Base-by-base conservation (phyloP, 1,139 yeast genomes). In the Suhomyces wounanorum region DNA sequence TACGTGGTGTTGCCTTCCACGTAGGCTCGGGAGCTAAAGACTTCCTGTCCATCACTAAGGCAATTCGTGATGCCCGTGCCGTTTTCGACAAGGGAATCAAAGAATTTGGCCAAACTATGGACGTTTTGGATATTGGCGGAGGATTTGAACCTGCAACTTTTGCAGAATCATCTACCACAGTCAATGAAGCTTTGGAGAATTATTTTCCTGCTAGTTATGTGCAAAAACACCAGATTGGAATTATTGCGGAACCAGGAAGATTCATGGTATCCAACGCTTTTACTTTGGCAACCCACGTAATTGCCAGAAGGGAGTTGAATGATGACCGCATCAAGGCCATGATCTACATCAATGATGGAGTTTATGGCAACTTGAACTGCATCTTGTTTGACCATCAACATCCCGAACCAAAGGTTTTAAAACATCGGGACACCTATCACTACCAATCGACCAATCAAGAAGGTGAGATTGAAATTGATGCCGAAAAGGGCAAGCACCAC, bases 241-340 rank as follows among this genome's bases (percentile, higher is more conserved):
- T 91, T 55, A 88, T 94, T 67, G 96, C 97, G 23, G 99, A 94
- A 67, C 96, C 97, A 6, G 99, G 99, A 51, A 80, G 99, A 57
- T 92, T 86, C 65, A 83, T 90, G 75, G 96, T 88, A 31, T 87
- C 96, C 7, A 74, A 84, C 48, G 95, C 96, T 5, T 91, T 92
- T 68, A 88, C 96, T 5, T 77, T 94, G 62, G 96, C 92, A 3
- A 75, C 90, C 26, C 84, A 89, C 65, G 85, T 94, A 31, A 90
- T 91, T 68, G 97, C 96, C 23, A 84, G 89, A 58, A 82, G 98
- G 56, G 78, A 77, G 46, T 63, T 73, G 55, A 44, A 65, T 70
- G 47, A 82, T 80, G 84, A 50, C 23, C 60, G 53, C 11, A 59
- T 64, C 46, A 60, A 60, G 30, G 77, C 79, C 21, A 78, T 81